Conservation (phyloP, 352 stramenopile species). For the Phytophthora chlamydospora region DNA sequence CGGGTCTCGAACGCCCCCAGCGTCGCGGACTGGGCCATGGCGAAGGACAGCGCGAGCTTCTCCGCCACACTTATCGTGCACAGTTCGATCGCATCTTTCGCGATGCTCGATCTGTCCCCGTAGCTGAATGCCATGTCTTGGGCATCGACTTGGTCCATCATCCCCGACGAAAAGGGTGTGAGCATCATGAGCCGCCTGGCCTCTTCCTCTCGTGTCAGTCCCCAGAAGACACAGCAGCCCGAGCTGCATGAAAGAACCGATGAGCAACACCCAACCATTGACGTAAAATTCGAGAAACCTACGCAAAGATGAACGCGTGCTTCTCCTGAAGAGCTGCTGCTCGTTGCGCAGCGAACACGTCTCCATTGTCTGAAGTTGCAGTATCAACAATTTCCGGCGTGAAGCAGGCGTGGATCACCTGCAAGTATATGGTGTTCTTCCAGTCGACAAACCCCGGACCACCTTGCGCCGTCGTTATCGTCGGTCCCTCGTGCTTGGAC, state of each 20-base stretch:
- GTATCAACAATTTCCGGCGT: constrained; percentile 9
- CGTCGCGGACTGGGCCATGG: constrained; percentile 92
- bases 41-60: constrained; percentile 92
- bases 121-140: constrained; percentile 77
- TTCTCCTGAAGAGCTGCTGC: constrained; percentile 46
- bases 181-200: constrained; percentile 52
- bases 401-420: constrained; percentile 64
- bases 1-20: constrained; percentile 92
- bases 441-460: constrained; percentile 34
- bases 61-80: constrained; percentile 73
- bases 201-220: constrained; percentile 65
- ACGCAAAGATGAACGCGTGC: constrained; percentile 79
- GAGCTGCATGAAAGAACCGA: constrained; percentile 36
- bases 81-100: constrained; percentile 86
- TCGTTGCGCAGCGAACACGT: constrained; percentile 10
- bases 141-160: constrained; percentile 55
- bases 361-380: neutral
- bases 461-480: constrained; percentile 1
- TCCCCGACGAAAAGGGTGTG: constrained; percentile 50
- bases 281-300: constrained; percentile 8
- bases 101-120: constrained; percentile 50
- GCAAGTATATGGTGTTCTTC: constrained; percentile 76
- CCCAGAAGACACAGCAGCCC: constrained; percentile 79
- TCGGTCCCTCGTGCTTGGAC: neutral
- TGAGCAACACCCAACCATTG: neutral